A percentile compares a stretch with the other conserved stretches of the same genome.
Conservation (phyloP, 2,329 filamentous ascomycete genomes). For the Phyllosticta citrichinensis region DNA sequence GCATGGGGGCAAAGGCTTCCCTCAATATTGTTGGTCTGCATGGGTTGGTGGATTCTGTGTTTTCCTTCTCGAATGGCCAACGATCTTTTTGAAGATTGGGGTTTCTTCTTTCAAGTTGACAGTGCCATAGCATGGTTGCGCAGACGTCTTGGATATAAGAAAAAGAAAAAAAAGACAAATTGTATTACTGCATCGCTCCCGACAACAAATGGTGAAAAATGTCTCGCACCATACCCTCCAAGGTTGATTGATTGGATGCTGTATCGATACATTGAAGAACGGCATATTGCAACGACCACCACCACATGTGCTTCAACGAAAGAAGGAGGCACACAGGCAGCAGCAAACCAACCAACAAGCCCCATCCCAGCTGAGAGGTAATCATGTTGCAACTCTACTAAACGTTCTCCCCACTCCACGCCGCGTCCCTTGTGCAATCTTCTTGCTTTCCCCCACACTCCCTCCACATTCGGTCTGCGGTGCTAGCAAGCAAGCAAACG, state of each 20-base stretch:
- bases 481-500: neutral
- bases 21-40: too few relatives aligned
- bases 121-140: too few relatives aligned
- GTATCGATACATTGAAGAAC: neutral
- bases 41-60: too few relatives aligned
- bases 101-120: too few relatives aligned
- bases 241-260: neutral
- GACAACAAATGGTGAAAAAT: neutral
- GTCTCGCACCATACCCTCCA: neutral
- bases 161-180: too few relatives aligned
- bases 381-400: neutral
- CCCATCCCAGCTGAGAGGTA: neutral
- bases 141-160: too few relatives aligned
- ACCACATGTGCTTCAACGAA: neutral
- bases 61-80: too few relatives aligned
- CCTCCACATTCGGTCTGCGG: neutral
- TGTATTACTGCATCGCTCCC: too few relatives aligned
- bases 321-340: neutral
- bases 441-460: neutral
- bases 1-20: too few relatives aligned
- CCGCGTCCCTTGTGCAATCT: neutral
- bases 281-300: neutral
- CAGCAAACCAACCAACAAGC: neutral
- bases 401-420: neutral
- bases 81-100: too few relatives aligned